These are phyloP conservation scores for Saturnispora sanitii DNA, from an alignment of 805 yeast species.

Conservation along the genomic window DNA sequence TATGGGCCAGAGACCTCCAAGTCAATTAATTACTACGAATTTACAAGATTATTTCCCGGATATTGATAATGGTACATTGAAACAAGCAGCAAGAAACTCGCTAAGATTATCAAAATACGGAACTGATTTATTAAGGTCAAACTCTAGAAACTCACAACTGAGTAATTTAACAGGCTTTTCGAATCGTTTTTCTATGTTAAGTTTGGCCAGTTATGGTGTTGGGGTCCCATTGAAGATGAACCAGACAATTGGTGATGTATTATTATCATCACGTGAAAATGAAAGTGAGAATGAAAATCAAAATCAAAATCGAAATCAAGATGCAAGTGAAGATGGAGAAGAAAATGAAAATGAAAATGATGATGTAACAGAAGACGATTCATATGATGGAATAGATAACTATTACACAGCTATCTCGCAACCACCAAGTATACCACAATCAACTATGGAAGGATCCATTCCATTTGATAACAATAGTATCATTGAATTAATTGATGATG, in stretches of 20 bases:
- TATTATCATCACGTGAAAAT: conserved; percentile 46
- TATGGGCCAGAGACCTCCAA: conserved; percentile 88
- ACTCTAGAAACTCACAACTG: conserved; percentile 19
- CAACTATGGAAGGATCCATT: background rate
- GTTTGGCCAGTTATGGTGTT: conserved; percentile 24
- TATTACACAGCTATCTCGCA: conserved; percentile 8
- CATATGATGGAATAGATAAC: conserved; percentile 4
- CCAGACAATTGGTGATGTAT: conserved; percentile 56
- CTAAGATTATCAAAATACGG: conserved; percentile 59
- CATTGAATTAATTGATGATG: conserved; percentile 37
- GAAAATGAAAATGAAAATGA: conserved; percentile 15
- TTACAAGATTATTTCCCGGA: conserved; percentile 88
- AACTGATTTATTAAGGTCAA: conserved; percentile 15
- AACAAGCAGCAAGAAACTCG: conserved; percentile 75
- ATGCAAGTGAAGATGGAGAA: conserved; percentile 2
- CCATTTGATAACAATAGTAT: conserved; percentile 30
- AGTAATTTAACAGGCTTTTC: conserved; percentile 10
- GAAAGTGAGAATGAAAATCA: background rate
- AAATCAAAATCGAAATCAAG: conserved; percentile 14
- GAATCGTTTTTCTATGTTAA: conserved; percentile 20
- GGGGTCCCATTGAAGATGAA: conserved; percentile 22
- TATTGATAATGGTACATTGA: conserved; percentile 58
- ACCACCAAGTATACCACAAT: conserved; percentile 8
- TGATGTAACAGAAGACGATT: background rate
- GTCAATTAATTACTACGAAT: conserved; percentile 82